Base-by-base conservation (phyloP, 352 stramenopile genomes). In the Globisporangium heterothallicum region DNA sequence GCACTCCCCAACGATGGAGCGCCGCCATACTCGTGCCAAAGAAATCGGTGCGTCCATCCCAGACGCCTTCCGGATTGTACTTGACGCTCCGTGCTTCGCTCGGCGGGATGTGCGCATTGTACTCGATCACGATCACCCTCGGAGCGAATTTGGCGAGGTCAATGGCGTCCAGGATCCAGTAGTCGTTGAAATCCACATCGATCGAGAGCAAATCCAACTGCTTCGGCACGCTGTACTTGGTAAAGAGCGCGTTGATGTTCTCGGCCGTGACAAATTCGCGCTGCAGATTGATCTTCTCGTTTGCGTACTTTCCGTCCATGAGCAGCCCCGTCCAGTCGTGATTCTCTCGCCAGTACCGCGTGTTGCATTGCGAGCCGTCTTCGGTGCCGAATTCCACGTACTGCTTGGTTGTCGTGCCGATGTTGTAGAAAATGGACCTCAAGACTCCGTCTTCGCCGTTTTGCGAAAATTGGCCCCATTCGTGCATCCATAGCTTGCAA, bases 101-200 rank as follows among this genome's bases (percentile, higher is more conserved):
- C 6, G 72, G 42, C 22, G 68, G 53, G 10, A 87, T 65, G 41
- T 91, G 77, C 36, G 64, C 71, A 53, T 88, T 88, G 54, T 79
- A 62, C 44, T 87, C 77, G 21, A 86, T 68, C 21, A 88, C 47
- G 18, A 91, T 49, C 29, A 88, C 78, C 14, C 74, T 66, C 0
- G 77, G 77, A 5, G 66, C 61, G 29, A 86, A 83, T 0, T 36
- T 44, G 1, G 42, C 41, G 22, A 70, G 49, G 41, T 86, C 72
- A 3, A 88, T 46, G 9, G 77, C 72, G n/a, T 69, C 43, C 4
- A 87, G 58, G 46, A 91, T 53, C 74, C 74, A 87, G 53, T 77
- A 91, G 49, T 87, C 77, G 43, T 88, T 88, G 44, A 91, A 91
- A 25, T 88, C 73, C 26, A 88, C 73, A 45, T 88, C 79, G 26